Conservation (phyloP, 352 stramenopile genomes). For the Phytophthora sojae region DNA sequence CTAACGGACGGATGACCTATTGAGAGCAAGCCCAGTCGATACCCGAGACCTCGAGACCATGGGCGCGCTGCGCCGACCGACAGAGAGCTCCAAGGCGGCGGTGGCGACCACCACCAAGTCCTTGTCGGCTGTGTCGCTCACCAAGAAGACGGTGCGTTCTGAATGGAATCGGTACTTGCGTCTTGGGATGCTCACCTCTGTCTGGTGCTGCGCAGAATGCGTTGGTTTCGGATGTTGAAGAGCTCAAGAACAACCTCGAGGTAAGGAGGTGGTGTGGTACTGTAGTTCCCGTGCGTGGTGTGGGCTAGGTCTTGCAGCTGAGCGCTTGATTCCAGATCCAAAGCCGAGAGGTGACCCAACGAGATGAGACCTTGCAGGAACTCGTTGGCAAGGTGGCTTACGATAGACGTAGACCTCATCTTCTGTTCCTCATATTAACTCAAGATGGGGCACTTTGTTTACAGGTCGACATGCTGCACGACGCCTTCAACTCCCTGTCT, state of each 20-base stretch:
- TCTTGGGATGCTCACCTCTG: not conserved
- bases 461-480: conserved; percentile 55
- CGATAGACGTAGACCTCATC: too few species aligned
- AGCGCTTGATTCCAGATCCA: conserved; percentile 41
- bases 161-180: too few species aligned
- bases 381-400: conserved; percentile 38
- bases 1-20: not conserved
- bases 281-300: not conserved
- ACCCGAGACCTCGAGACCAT: conserved; percentile 4
- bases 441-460: too few species aligned
- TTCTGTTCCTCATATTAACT: too few species aligned
- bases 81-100: conserved; percentile 56
- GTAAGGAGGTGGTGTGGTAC: conserved; percentile 17
- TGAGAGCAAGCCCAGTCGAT: too few species aligned
- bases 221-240: conserved; percentile 59
- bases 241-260: conserved; percentile 64
- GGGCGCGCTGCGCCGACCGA: conserved; percentile 42
- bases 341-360: conserved; percentile 51
- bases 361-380: conserved; percentile 58
- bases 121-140: conserved; percentile 60
- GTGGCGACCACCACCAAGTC: conserved; percentile 59
- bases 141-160: conserved; percentile 59
- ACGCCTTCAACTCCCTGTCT: conserved; percentile 66
- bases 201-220: conserved; percentile 42
- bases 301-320: not conserved